Conservation (phyloP, 2,329 filamentous ascomycete species). For the Aspergillus pseudoterreus region DNA sequence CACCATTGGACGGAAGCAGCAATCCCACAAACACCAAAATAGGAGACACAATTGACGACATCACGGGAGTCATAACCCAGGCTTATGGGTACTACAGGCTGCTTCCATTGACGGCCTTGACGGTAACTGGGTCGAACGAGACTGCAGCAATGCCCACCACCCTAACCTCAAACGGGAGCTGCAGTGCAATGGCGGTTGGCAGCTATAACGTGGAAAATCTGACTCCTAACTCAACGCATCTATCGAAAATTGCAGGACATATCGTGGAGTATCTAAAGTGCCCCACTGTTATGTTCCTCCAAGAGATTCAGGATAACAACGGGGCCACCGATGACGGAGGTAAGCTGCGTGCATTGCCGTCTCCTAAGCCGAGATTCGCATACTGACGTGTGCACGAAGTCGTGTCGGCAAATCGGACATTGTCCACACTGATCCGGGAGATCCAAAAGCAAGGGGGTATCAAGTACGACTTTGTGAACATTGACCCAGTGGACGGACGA, state of each 20-base stretch:
- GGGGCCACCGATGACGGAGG: conserved; percentile 60
- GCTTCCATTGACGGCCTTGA: conserved; percentile 58
- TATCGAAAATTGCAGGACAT: conserved; percentile 59
- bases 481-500: conserved; percentile 56
- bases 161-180: conserved; percentile 49
- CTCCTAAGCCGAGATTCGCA: background rate
- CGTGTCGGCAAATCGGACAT: conserved; percentile 56
- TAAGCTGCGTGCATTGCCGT: conserved; percentile 8
- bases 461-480: conserved; percentile 57
- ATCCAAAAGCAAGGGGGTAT: conserved; percentile 50
- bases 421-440: conserved; percentile 52
- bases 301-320: conserved; percentile 67
- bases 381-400: conserved; percentile 19
- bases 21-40: conserved; percentile 60
- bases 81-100: conserved; percentile 67
- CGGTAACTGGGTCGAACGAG: conserved; percentile 43
- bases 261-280: conserved; percentile 61
- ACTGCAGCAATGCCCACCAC: conserved; percentile 51
- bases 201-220: conserved; percentile 71
- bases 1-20: conserved; percentile 60
- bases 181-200: conserved; percentile 60
- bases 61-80: conserved; percentile 66
- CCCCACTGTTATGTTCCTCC: conserved; percentile 65
- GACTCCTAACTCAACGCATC: conserved; percentile 51
- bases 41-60: conserved; percentile 61